Evolutionary conservation across 352 stramenopile species (phyloP), one percentile per base, ranked within the genome.

Genomic region (Chrysophaeum taylorii): DNA sequence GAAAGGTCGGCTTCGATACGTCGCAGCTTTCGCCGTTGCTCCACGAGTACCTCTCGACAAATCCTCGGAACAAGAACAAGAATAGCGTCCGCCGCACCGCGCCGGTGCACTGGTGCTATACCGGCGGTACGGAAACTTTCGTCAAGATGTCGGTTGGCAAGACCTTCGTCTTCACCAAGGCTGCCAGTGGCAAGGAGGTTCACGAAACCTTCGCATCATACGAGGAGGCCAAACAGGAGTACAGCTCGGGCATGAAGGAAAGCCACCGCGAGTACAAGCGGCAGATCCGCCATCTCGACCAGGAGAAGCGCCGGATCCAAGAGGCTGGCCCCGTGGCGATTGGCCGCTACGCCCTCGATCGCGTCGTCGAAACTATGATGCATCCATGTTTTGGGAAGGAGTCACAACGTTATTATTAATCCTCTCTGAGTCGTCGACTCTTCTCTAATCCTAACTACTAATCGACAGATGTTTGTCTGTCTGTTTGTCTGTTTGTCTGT

Each of bases 81-180:
- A 87, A 81, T 70, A 88, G 84, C 52, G 69, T 93, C 29, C 69
- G 87, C 38, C 85, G 87, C 25, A 93, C 87, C 35, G 88, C 83
- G 5, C 87, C 87, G 0, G 71, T 85, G 2, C 74, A 80, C 18
- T 78, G 85, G 36, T 92, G 86, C 69, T 71, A 80, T 14, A 86
- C 89, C 15, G 86, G 87, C 7, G 87, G 87, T 9, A 82, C 89
- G 60, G 87, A 88, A 42, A 92, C 85, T n/a, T 91, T 73, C 64
- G 29, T 63, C 7, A 39, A 36, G 27, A 39, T 31, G 52, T 31
- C 52, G 25, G 9, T 12, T 7, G 9, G 27, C 18, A 61, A 61
- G 50, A n/a, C n/a, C n/a, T n/a, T n/a, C n/a, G n/a, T n/a, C n/a
- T n/a, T n/a, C n/a, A n/a, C n/a, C n/a, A n/a, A n/a, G n/a, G n/a